Base-by-base conservation (phyloP, 2,329 filamentous ascomycete genomes). In the Polytolypa hystricis region DNA sequence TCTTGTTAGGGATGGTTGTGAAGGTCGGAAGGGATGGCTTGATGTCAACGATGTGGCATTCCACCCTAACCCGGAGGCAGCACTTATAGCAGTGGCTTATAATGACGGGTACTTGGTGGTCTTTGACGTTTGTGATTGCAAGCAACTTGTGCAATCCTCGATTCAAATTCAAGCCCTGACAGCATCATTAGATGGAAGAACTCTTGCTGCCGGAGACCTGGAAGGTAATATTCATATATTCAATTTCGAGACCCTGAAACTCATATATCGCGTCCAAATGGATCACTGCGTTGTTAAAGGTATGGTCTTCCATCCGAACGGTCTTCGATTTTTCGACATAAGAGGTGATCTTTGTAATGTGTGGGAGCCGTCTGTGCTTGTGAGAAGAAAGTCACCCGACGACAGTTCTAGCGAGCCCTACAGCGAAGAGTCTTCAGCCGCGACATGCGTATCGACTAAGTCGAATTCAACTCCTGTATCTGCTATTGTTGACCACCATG, bases 341-440 rank as follows among this genome's bases (percentile, higher is more conserved):
- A 46, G 49, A 30, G 48, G 46, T 9, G 44, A 42, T 3, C 53
- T 55, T 31, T 56, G 48, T 28, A 46, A 52, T n/a, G 47, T 62
- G 3, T 63, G 60, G 60, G 56, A 55, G 5, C 58, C 57, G 10
- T 39, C 50, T 2, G 51, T 47, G 12, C 46, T 62, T 4, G 45
- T 56, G 3, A 40, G 49, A 25, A 53, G 47, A 23, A 35, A 44
- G 10, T 17, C 6, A 8, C 35, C 34, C 12, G 43, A 46, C 7
- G 43, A 40, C 4, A 40, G 45, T n/a, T 41, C 40, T 1, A 33
- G 25, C n/a, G 32, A n/a, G n/a, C n/a, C n/a, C n/a, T 35, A 14
- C 42, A 44, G 25, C 39, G 42, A 30, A 21, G 36, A 20, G 19
- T n/a, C 5, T 17, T 37, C 14, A 28, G 33, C 14, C 9, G 3